phyloP scores from a whole-genome alignment of 176 grass and related monocot species.

The Panicum miliaceum region DNA sequence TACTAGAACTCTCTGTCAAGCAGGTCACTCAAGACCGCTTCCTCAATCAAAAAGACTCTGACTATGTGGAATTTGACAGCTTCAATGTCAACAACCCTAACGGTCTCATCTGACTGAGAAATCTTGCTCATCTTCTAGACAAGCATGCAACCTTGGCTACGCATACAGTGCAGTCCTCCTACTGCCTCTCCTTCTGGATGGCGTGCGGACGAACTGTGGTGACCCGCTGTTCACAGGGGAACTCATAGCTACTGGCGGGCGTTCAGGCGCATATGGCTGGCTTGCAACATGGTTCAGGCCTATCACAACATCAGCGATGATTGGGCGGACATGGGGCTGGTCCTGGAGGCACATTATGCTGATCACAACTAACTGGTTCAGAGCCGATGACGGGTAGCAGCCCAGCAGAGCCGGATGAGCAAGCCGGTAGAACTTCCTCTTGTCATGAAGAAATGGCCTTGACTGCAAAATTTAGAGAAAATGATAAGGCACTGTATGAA shows the following conservation, averaged over 20 bases:
- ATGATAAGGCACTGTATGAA: background rate
- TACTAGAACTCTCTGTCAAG: conserved; percentile 7
- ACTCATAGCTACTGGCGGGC: background rate
- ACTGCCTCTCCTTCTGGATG: conserved; percentile 54
- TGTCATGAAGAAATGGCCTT: conserved; percentile 72
- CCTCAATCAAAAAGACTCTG: conserved; percentile 42
- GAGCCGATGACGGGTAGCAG: conserved; percentile 61
- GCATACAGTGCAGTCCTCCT: conserved; percentile 42
- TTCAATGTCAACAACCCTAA: conserved; percentile 41
- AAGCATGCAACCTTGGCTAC: conserved; percentile 29
- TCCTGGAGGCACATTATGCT: conserved; percentile 95
- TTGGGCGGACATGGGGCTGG: conserved; percentile 84
- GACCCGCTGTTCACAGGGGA: conserved; percentile 51
- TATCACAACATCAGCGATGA: conserved; percentile 71
- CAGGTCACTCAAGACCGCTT: conserved; percentile 36
- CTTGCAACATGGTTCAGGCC: conserved; percentile 76
- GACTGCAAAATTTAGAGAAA: conserved; percentile 58
- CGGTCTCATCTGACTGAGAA: background rate
- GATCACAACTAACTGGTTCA: conserved; percentile 83
- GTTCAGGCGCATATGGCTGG: conserved; percentile 56
- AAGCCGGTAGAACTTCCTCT: conserved; percentile 72
- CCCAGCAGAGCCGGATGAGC: conserved; percentile 73
- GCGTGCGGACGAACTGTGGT: conserved; percentile 32
- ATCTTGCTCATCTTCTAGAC: background rate
- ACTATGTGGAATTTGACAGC: conserved; percentile 37